Conservation (phyloP, 176 grass and related monocot genomes). For the Ampelocalamus luodianensis region DNA sequence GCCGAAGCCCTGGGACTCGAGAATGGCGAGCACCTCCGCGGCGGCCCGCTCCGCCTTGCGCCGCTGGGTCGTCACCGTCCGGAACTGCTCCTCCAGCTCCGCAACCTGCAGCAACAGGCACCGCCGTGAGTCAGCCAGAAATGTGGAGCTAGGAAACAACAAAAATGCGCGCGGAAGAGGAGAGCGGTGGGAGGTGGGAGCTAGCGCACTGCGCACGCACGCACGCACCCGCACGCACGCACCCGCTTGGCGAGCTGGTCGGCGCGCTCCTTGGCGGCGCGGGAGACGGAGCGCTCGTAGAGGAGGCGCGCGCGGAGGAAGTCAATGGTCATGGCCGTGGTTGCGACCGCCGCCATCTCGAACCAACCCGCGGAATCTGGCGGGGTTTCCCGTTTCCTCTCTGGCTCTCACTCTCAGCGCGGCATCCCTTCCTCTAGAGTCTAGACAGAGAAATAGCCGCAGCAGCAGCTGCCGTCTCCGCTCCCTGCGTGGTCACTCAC, state of each 20-base stretch:
- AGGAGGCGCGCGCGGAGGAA: conserved; percentile 96
- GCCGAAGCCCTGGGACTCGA: conserved; percentile 65
- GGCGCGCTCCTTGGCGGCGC: conserved; percentile 81
- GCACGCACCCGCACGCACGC: conserved; percentile 15
- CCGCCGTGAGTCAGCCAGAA: not conserved
- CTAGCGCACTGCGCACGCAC: not conserved
- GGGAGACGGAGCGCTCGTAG: conserved; percentile 89
- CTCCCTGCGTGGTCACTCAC: not conserved
- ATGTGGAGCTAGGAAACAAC: not conserved
- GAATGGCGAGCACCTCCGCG: conserved; percentile 65
- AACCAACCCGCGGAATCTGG: not conserved
- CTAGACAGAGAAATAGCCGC: not conserved
- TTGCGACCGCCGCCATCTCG: conserved; percentile 44
- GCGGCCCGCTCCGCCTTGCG: conserved; percentile 76
- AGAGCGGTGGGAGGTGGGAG: too few species aligned
- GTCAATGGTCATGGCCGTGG: conserved; percentile 91
- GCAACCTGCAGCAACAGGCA: conserved; percentile 16
- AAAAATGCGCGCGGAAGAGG: not conserved
- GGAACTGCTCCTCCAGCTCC: conserved; percentile 61
- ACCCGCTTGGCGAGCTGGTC: conserved; percentile 80
- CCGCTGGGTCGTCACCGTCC: conserved; percentile 46
- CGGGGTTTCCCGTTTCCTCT: not conserved
- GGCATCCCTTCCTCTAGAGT: not conserved
- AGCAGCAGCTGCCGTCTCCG: not conserved
- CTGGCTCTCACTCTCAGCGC: not conserved